Percentiles rank a stretch among this genome's conserved stretches.
phyloP scores from a whole-genome alignment of 495 filamentous ascomycete genomes.

The Podospora sp. region DNA sequence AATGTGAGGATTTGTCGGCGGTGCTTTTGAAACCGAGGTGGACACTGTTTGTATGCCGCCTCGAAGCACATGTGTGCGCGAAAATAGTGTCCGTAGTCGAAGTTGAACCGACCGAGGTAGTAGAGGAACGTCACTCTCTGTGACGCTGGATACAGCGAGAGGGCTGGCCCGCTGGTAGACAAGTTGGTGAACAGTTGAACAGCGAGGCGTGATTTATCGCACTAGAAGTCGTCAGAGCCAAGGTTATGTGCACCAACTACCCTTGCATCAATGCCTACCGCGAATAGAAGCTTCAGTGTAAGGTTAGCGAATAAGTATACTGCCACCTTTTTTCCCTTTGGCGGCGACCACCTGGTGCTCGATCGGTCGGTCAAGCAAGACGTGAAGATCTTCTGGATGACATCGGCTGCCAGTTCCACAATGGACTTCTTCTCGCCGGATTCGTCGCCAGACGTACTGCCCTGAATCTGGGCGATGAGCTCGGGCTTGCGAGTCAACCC shows the following conservation, averaged over 20 bases:
- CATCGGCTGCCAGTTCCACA: conserved; percentile 81
- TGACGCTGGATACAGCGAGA: conserved; percentile 78
- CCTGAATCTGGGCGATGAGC: conserved; percentile 61
- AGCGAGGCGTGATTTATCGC: conserved; percentile 65
- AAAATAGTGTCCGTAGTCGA: conserved; percentile 78
- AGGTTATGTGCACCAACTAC: background rate
- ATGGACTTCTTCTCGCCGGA: conserved; percentile 69
- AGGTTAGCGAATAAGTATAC: conserved; percentile 92
- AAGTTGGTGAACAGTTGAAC: conserved; percentile 91
- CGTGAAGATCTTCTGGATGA: conserved; percentile 87
- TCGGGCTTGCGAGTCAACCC: conserved; percentile 75
- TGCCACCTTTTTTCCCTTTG: conserved; percentile 80
- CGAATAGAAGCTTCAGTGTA: conserved; percentile 85
- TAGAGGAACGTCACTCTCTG: conserved; percentile 92
- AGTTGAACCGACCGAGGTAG: conserved; percentile 88
- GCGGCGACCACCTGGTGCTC: conserved; percentile 58
- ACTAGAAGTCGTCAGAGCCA: conserved; percentile 39
- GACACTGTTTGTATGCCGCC: conserved; percentile 78
- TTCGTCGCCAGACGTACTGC: conserved; percentile 50
- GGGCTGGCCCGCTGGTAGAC: conserved; percentile 74
- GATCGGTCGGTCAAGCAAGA: conserved; percentile 85
- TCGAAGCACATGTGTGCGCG: conserved; percentile 73
- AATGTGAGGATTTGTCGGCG: conserved; percentile 80
- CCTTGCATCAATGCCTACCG: conserved; percentile 48
- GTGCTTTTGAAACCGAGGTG: conserved; percentile 65